Base-by-base conservation (phyloP, 2,329 filamentous ascomycete genomes). In the Alternaria arbusti region DNA sequence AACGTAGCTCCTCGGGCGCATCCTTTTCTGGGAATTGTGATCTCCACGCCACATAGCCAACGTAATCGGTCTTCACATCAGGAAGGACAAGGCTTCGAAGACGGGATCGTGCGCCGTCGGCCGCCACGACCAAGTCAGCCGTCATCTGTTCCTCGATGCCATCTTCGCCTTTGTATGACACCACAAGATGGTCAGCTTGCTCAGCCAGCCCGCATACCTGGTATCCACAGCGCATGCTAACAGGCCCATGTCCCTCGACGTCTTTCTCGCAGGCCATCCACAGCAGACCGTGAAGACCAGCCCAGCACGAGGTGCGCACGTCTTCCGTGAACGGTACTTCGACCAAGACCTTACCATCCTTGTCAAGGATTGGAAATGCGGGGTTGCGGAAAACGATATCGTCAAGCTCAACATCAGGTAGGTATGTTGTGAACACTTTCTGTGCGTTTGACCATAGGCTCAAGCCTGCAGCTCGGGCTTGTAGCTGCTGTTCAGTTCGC, bases 1-100 rank as follows among this genome's bases (percentile, higher is more conserved):
- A 63, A 4, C 55, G 58, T n/a, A 69, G 25, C 32, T 66, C 54
- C 5, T 61, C 25, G 2, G 69, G 64, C 15, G 55, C 57, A 6
- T 61, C 28, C 3, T 8, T 15, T 32, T 70, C 70, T 2, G 63
- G 54, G 15, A 68, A 30, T 23, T n/a, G 23, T 57, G 11, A 65
- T 63, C 70, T 43, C 69, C 68, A 73, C 20, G 70, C 69, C 6
- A 73, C 26, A 52, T 70, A 70, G 13, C 69, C 70, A 10, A 61
- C 65, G 44, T 73, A 72, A 20, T 65, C 45, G 11, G 64, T 57
- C 11, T 64, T 43, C 7, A 65, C 32, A 2, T 63, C 60, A 12
- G 68, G 65, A 1, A 68, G 50, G 1, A 73, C 40, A 22, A 59
- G 52, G 8, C 40, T 55, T 4, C 69, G 69, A n/a, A 67, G 22